Base-by-base conservation (phyloP, 75 land plant species). In the Cryptomeria japonica region DNA sequence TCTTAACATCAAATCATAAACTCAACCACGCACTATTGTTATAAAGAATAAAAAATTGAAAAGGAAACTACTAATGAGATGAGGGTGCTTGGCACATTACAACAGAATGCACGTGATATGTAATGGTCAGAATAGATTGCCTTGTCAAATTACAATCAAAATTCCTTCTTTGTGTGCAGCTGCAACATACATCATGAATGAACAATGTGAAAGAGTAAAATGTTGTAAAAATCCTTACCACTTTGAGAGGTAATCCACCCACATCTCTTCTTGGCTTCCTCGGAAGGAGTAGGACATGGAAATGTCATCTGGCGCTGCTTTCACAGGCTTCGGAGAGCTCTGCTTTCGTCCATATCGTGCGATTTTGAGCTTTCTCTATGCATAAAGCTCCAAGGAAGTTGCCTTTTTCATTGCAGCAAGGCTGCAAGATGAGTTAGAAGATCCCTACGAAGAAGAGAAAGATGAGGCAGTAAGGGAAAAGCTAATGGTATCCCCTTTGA, bases 201-300 rank as follows among this genome's bases (percentile, higher is more conserved):
- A 75, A 75, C 77, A 75, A 75, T 34, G 13, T 75, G 38, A 75
- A 82, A 82, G 51, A 44, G 8, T 28, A n/a, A 82, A 75, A n/a
- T 15, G 3, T 44, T n/a, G 15, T 82, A 28, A 73, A 86, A 37
- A 84, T 12, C 34, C 86, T 37, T 87, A 87, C 87, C 87, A 75
- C 87, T 87, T n/a, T 87, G 87, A 76, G 87, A 25, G 19, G 87
- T 87, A 41, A 87, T 87, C 87, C 87, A 87, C 34, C 87, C 87
- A 42, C 87, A 87, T 87, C 87, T 80, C 87, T 87, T 87, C 87
- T 87, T 87, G 31, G 84, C 51, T 82, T 82, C 53, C 31, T 46
- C 53, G 32, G 53, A 34, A 44, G 84, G 84, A n/a, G 47, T 34
- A 2, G n/a, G 84, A 9, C 84, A 82, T 46, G 32, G 84, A 49